phyloP scores from a whole-genome alignment of 208 protist genomes.

The Acanthamoeba triangularis region DNA sequence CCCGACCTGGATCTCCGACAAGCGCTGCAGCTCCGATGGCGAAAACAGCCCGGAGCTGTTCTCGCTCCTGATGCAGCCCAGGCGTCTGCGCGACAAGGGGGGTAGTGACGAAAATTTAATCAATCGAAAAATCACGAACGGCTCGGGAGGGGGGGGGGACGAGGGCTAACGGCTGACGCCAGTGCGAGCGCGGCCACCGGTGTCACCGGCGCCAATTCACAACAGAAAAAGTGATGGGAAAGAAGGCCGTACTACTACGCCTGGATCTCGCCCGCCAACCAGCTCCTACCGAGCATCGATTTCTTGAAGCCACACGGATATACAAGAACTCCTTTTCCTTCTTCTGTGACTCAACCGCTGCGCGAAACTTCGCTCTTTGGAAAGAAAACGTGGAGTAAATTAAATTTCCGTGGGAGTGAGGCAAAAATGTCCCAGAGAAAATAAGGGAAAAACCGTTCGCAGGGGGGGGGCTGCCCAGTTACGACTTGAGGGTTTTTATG shows the following conservation, averaged over 20 bases:
- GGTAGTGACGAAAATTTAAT: not conserved
- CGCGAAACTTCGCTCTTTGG: too few species aligned
- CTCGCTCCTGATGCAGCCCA: not conserved
- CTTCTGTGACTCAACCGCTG: too few species aligned
- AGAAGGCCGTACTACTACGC: not conserved
- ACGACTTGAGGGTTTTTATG: too few species aligned
- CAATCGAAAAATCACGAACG: not conserved
- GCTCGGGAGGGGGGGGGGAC: not conserved
- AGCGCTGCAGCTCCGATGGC: conserved; percentile 91
- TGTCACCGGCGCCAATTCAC: not conserved
- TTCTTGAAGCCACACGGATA: conserved; percentile 6
- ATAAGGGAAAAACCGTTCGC: too few species aligned
- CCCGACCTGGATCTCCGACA: conserved; percentile 89
- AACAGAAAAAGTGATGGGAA: not conserved
- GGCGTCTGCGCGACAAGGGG: too few species aligned
- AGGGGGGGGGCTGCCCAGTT: too few species aligned
- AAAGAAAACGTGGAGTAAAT: too few species aligned
- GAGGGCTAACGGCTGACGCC: too few species aligned
- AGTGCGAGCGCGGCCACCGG: too few species aligned
- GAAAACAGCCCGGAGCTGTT: conserved; percentile 96
- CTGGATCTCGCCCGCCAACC: not conserved
- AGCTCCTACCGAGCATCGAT: not conserved
- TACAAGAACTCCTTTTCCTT: not conserved
- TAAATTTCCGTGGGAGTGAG: too few species aligned
- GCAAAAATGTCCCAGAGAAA: too few species aligned